phyloP scores from a whole-genome alignment of 345 rosid genomes.

The Eucalyptus viminalis region DNA sequence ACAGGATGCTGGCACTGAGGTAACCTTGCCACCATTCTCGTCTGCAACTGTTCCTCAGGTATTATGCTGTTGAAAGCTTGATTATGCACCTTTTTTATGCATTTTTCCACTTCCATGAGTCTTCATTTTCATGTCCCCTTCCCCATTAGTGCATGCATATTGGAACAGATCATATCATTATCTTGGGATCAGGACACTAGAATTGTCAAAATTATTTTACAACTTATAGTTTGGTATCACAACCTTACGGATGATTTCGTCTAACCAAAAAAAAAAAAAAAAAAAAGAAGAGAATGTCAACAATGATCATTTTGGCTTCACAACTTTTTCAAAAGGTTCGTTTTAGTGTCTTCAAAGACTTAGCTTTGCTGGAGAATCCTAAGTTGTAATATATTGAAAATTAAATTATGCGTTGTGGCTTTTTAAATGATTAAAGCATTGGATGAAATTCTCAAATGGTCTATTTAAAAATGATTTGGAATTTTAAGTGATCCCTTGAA shows the following conservation, averaged over 20 bases:
- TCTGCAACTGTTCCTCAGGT: conserved; percentile 70
- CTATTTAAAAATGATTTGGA: neutral
- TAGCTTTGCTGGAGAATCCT: neutral
- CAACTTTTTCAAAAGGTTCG: neutral
- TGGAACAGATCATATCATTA: neutral
- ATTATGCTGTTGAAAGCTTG: neutral
- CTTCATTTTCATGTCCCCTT: neutral
- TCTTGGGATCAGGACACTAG: neutral
- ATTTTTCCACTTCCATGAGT: neutral
- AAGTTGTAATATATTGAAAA: neutral
- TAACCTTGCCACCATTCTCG: conserved; percentile 73
- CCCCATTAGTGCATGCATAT: neutral
- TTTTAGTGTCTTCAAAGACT: neutral
- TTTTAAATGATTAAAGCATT: neutral
- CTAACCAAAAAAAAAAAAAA: neutral
- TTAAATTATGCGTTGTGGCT: neutral
- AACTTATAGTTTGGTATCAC: neutral
- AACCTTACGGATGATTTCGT: neutral
- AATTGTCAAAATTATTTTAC: neutral
- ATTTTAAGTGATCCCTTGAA: neutral
- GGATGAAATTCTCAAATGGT: neutral
- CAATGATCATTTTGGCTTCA: neutral
- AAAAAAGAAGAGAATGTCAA: neutral
- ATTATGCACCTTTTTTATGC: neutral
- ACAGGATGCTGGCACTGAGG: neutral